A percentile compares a stretch with the other conserved stretches of the same genome.
phyloP scores from a whole-genome alignment of 2,329 filamentous ascomycete species.

The Colletotrichum sp. region DNA sequence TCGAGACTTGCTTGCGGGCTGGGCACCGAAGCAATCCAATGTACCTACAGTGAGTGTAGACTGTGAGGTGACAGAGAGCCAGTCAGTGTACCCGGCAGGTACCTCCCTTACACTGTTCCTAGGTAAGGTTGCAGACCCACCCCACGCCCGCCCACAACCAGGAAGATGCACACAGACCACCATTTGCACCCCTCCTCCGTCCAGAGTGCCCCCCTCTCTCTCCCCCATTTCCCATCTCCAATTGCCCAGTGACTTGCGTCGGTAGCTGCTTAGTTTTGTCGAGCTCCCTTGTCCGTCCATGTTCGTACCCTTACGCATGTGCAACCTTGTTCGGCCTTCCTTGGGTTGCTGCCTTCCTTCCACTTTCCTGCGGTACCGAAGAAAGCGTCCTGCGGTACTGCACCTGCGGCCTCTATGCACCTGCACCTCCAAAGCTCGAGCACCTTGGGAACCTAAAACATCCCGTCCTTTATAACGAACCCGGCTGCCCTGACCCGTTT shows the following conservation, averaged over 20 bases:
- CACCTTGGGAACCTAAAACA: slow-evolving; percentile 3
- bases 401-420: background rate
- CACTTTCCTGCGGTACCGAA: background rate
- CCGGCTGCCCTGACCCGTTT: background rate
- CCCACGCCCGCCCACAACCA: background rate
- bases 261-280: background rate
- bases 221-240: background rate
- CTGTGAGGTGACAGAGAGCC: background rate
- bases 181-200: background rate
- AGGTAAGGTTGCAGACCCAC: background rate
- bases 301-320: background rate
- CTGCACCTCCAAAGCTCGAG: background rate
- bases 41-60: background rate
- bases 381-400: background rate
- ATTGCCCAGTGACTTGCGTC: background rate
- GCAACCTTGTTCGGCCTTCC: background rate
- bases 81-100: background rate
- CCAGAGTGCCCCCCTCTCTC: background rate
- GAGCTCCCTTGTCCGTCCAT: background rate
- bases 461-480: slow-evolving; percentile 7
- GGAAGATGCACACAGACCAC: background rate
- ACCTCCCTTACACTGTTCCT: background rate
- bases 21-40: background rate
- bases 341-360: background rate
- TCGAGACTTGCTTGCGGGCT: background rate